Evolutionary conservation across 1,284 basidiomycete species (phyloP), one percentile per base, ranked within the genome.

Genomic region (Lignosus rhinocerotis): DNA sequence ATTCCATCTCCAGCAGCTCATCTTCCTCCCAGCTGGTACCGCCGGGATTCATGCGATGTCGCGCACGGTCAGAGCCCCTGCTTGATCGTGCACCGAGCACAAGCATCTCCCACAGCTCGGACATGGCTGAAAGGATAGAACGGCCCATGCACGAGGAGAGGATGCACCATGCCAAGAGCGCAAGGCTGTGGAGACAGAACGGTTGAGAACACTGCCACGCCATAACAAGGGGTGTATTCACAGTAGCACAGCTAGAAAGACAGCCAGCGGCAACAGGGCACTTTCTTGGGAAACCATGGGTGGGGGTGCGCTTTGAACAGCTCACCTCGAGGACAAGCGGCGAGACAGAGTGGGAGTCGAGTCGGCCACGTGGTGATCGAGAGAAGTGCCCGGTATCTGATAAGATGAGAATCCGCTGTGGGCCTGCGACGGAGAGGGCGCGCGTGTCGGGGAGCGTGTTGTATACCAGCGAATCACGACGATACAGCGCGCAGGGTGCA

Each of bases 121-220:
- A 72, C 33, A 83, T 56, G 16, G 73, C 67, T 30, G 72, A 73
- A 43, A 76, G 70, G 41, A 85, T 71, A 2, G 83, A 74, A 9
- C 73, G 73, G 25, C 87, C 86, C 60, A 88, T 68, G 72, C 87
- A 87, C 5, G 85, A 87, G 36, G 85, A 87, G 51, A 87, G 70
- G 56, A 87, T 71, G 67, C 87, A 88, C 84, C 86, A 87, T 39
- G 76, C 77, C 6, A 87, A 66, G 31, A 79, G 74, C 31, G 78
- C 76, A 49, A 81, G 69, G 48, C 86, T 88, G 58, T 43, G 31
- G 57, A 51, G 53, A 39, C 6, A 39, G 56, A 60, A 17, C 25
- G 47, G 16, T 69, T 50, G 49, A 60, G 58, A n/a, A 51, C 44
- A 17, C 30, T n/a, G 39, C 42, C 41, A 33, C 41, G 32, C 47